Evolutionary conservation across 345 rosid species (phyloP), one percentile per base, ranked within the genome.

Genomic region (Passiflora organensis): DNA sequence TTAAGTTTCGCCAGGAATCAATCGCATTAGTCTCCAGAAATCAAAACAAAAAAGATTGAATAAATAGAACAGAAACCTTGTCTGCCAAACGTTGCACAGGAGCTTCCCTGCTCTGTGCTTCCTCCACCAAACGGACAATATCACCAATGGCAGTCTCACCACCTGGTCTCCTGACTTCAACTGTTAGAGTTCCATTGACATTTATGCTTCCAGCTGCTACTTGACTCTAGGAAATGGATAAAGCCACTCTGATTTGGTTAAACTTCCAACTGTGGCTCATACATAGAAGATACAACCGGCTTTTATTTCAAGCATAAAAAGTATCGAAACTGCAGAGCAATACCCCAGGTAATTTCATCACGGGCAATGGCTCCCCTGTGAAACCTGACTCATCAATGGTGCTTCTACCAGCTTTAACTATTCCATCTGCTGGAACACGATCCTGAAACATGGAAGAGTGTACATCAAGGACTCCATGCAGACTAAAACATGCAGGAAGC

Each of bases 291-390:
- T 3, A 28, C 8, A 28, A 28, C 34, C 3, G 8, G 34, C 3
- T 28, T 28, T 28, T 28, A 8, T 28, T 28, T 28, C 34, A 28
- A 8, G 8, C 34, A 28, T 28, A 28, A 28, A 28, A 2, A 28
- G 8, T n/a, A 28, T 28, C 3, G 51, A 16, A 48, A 23, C 34
- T 52, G 34, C 43, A 71, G 65, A 77, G 60, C 57, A 59, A 64
- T 86, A 91, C 98, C 96, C 93, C 95, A 4, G 83, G 73, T 41
- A 82, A 62, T 78, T 91, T 91, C 61, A 93, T 91, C 66, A 78
- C 95, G 44, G 96, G 96, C 83, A 91, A 70, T 51, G 96, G 95
- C 81, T 91, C 98, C 62, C 98, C 98, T 10, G 96, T 88, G 71
- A 91, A 91, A 77, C 95, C 86, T 61, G 98, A 88, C 68, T 88